A percentile compares a stretch with the other conserved stretches of the same genome.
phyloP scores from a whole-genome alignment of 1,284 basidiomycete genomes.

The Puccinia triticina region DNA sequence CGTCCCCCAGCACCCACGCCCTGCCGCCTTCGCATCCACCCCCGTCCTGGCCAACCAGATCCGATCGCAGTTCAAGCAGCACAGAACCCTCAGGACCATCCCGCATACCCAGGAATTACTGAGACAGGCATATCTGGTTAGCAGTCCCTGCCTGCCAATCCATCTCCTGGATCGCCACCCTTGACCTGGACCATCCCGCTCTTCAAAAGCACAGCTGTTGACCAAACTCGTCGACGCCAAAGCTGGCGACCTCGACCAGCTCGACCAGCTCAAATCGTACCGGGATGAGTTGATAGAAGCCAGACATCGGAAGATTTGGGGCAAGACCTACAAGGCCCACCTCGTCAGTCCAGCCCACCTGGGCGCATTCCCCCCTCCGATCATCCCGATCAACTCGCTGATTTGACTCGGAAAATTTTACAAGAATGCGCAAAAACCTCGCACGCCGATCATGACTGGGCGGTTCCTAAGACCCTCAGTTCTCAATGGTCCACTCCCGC shows the following conservation, averaged over 20 bases:
- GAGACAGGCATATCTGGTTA: constrained; percentile 27
- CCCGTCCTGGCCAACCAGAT: constrained; percentile 28
- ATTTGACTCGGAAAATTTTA: not conserved
- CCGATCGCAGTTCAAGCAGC: constrained; percentile 12
- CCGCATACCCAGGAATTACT: constrained; percentile 29
- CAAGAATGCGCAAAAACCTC: not conserved
- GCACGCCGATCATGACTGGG: constrained; percentile 44
- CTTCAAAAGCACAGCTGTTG: constrained; percentile 14
- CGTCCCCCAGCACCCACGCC: not conserved
- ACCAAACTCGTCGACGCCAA: constrained; percentile 15
- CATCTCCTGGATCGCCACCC: not conserved
- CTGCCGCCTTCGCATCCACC: not conserved
- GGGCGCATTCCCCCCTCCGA: not conserved
- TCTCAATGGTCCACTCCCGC: constrained; percentile 32
- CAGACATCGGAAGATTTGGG: constrained; percentile 11
- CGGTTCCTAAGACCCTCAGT: constrained; percentile 27
- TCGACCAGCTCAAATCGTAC: not conserved
- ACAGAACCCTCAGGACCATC: not conserved
- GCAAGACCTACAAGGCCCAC: not conserved
- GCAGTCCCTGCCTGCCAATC: not conserved
- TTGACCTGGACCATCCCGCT: not conserved
- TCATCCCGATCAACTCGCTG: not conserved
- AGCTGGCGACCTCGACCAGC: not conserved
- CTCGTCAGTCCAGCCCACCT: constrained; percentile 26
- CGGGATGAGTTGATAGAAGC: not conserved